These are phyloP conservation scores for Lasiosphaeria miniovina DNA, from an alignment of 495 filamentous ascomycete species.

Conservation along the genomic window DNA sequence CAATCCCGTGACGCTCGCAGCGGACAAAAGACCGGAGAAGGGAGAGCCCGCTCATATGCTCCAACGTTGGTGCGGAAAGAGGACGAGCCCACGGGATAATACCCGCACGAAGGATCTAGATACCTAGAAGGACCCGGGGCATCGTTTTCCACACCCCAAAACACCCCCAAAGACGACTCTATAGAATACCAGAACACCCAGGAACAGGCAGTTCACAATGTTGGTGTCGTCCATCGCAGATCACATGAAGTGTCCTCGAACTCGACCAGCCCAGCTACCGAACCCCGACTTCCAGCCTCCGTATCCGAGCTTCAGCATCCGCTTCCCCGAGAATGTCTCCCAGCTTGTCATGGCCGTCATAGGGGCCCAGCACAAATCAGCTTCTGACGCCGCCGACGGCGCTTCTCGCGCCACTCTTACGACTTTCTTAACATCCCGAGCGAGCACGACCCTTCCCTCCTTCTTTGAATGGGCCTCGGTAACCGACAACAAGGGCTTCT, in stretches of 20 bases:
- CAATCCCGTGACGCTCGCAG: not conserved
- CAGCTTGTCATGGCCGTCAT: conserved; percentile 34
- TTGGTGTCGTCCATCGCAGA: conserved; percentile 8
- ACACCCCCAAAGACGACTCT: not conserved
- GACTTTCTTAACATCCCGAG: conserved; percentile 10
- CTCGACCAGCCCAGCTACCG: conserved; percentile 10
- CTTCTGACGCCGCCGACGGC: not conserved
- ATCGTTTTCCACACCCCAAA: not conserved
- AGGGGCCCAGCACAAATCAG: conserved; percentile 22
- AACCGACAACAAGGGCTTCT: conserved; percentile 22
- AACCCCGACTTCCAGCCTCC: conserved; percentile 16
- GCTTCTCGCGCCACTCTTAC: conserved; percentile 15
- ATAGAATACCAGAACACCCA: not conserved
- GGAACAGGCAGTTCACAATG: conserved; percentile 5
- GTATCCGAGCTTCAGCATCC: conserved; percentile 23
- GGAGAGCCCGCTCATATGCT: not conserved
- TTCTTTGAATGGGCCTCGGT: conserved; percentile 29
- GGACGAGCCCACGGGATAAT: not conserved
- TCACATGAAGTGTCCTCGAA: conserved; percentile 15
- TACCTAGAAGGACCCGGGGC: not conserved
- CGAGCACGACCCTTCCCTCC: conserved; percentile 6
- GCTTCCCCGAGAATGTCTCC: conserved; percentile 23
- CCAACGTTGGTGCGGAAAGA: not conserved
- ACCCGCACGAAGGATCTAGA: not conserved
- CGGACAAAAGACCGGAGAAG: not conserved